A percentile compares a stretch with the other conserved stretches of the same genome.
These are phyloP conservation scores for Plasmodium gonderi DNA, from an alignment of 169 alveolate species.

Conservation along the genomic window DNA sequence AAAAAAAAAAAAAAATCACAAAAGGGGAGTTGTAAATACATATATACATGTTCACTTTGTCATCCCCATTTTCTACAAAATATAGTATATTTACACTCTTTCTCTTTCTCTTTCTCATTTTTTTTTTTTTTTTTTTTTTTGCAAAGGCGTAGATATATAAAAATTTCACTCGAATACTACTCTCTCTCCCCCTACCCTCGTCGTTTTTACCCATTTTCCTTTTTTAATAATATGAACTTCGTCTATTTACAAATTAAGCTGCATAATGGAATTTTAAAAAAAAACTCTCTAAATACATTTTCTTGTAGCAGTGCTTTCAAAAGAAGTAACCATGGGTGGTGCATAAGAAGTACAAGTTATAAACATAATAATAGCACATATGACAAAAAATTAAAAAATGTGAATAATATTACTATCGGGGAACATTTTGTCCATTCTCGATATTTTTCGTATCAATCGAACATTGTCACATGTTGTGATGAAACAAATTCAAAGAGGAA, in stretches of 20 bases:
- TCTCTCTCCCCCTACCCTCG: background rate
- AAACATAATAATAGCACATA: background rate
- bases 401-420: background rate
- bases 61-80: background rate
- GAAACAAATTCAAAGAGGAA: background rate
- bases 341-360: background rate
- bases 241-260: conserved; percentile 8
- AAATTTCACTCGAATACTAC: background rate
- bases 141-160: background rate
- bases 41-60: background rate
- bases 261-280: conserved; percentile 13
- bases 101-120: background rate
- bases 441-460: background rate
- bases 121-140: background rate
- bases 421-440: background rate
- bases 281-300: conserved; percentile 11
- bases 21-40: background rate
- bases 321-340: conserved; percentile 11
- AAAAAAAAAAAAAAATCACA: background rate
- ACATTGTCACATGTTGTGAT: background rate
- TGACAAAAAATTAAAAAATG: background rate
- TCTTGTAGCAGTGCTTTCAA: conserved; percentile 8
- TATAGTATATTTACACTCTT: background rate
- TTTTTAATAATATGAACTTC: conserved; percentile 29
- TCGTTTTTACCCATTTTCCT: background rate